Conservation (phyloP, 2,329 filamentous ascomycete species). For the Ophiocordyceps camponoti-leonardi region DNA sequence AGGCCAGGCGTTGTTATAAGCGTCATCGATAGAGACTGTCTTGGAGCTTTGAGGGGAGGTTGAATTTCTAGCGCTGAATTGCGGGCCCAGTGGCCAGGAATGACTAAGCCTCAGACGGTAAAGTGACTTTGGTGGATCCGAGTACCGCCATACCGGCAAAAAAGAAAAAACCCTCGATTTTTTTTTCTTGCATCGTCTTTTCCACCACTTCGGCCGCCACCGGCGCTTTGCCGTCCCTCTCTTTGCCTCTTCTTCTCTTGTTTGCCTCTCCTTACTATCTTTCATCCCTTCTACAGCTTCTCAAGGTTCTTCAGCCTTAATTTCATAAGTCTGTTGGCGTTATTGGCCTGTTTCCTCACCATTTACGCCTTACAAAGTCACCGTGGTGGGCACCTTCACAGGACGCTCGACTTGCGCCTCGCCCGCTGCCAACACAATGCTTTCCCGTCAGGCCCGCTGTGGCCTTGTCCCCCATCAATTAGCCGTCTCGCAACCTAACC, state of each 20-base stretch:
- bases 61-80: neutral
- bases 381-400: neutral
- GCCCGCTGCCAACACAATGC: constrained; percentile 10
- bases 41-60: neutral
- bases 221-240: neutral
- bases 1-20: neutral
- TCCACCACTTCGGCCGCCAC: neutral
- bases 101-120: neutral
- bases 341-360: neutral
- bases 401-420: neutral
- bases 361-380: neutral
- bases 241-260: neutral
- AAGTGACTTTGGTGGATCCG: neutral
- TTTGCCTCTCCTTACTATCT: neutral
- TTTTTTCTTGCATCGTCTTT: neutral
- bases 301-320: neutral
- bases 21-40: neutral
- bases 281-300: neutral
- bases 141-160: neutral
- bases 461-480: constrained; percentile 10
- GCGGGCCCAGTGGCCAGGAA: neutral
- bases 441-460: constrained; percentile 16
- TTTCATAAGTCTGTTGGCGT: neutral
- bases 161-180: neutral
- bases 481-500: constrained; percentile 5